Base-by-base conservation (phyloP, 805 yeast genomes). In the Ascoidea asiatica region DNA sequence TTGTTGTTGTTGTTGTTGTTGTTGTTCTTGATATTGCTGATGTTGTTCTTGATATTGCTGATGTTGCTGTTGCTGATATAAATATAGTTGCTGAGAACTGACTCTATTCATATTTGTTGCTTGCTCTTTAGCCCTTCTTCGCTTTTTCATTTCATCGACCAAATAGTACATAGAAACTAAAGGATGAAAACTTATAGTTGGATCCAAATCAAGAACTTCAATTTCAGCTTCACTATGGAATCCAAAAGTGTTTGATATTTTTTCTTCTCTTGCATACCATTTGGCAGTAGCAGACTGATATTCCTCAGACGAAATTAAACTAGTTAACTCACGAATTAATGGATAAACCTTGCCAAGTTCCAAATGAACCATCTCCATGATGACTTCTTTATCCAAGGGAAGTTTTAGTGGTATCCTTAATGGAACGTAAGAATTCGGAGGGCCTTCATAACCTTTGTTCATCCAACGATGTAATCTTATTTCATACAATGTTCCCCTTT, bases 391-490 rank as follows among this genome's bases (percentile, higher is more conserved):
- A 54, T 85, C 81, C 43, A 86, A 65, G 0, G 94, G 95, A 44
- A 73, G 63, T 17, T 68, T 65, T 53, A 92, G 63, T 2, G 98
- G 98, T 3, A 66, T 61, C 52, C 99, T 71, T 42, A 70, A 72
- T 0, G 97, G 96, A 37, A 92, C 62, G 57, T 79, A 81, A 39
- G 78, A 77, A 8, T 78, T 71, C 1, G 84, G 80, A 0, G 80
- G 73, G 35, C 73, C 73, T 45, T 87, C 95, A 57, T 74, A 88
- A 35, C 96, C 96, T 58, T 79, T 79, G 45, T 71, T 72, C 90
- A 92, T 86, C 98, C 98, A 92, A 1, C 95, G 95, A 55, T 92
- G 97, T 46, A 73, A 70, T 52, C 84, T 70, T 5, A 92, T 84
- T 58, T 88, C 95, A 43, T 70, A 69, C 46, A 92, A 66, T 0